Evolutionary conservation across 208 protist genomes (phyloP), one percentile per base, ranked within the genome.

Genomic region (Trypanosoma melophagium): DNA sequence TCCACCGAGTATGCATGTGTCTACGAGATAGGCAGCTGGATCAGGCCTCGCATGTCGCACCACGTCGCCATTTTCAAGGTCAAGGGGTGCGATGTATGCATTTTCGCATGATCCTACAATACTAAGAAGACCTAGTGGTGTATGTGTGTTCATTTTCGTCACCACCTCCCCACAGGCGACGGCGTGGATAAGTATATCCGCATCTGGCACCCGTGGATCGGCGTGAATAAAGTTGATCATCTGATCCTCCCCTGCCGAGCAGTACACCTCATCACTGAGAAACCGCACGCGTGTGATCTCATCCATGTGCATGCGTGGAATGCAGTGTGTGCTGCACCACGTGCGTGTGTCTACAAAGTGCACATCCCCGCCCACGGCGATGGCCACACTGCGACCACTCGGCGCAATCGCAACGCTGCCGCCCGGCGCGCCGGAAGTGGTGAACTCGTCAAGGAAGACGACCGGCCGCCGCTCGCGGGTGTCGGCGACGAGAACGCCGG

Each of bases 81-180:
- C 69, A 70, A 77, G 79, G 1, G 90, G 85, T 57, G 71, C 91
- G 22, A 92, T 38, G 69, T 87, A 92, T 41, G 78, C 87, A 69
- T 96, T 96, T 74, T 96, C 90, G 62, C 87, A 92, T 19, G 76
- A 92, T 8, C 90, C 87, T 16, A 93, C 65, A 80, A 93, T 84
- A 41, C 79, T 69, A 17, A 81, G 53, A 10, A 59, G 45, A 38
- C 51, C 63, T 0, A 86, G 35, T 42, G 86, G 80, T 1, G 74
- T 60, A 49, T 86, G 85, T 66, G 78, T 82, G 35, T 62, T 80
- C 84, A 96, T 93, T 55, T 84, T 78, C 14, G 83, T 93, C 21
- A 88, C 71, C 12, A 89, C 83, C 69, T 93, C 90, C 5, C 85
- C 90, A 52, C 76, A 86, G 80, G 69, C 81, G 42, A 84, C 83